Conservation (phyloP, 305 asterid genomes). For the Andrographis paniculata region DNA sequence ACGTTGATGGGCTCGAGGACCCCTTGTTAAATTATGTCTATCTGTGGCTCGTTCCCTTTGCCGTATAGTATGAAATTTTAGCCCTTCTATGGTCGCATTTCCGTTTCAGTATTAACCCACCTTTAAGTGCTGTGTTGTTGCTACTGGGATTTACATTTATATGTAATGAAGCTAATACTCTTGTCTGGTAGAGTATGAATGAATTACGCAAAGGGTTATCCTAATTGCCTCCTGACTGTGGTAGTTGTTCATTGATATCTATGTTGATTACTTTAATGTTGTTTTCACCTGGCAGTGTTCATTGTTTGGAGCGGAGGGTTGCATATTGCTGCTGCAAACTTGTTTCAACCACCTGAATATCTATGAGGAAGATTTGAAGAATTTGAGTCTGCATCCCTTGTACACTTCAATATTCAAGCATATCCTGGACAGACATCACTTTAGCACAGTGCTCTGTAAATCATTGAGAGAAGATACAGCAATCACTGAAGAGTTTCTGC, state of each 20-base stretch:
- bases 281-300: constrained; percentile 42
- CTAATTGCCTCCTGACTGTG: constrained; percentile 5
- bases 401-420: constrained; percentile 60
- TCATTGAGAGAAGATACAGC: constrained; percentile 49
- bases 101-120: background rate
- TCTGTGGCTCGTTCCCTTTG: too few species aligned
- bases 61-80: too few species aligned
- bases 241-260: constrained; percentile 1
- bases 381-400: constrained; percentile 47
- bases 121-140: background rate
- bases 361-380: constrained; percentile 53
- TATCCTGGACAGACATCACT: constrained; percentile 71
- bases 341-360: constrained; percentile 61
- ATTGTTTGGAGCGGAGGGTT: constrained; percentile 57
- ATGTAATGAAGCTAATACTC: background rate
- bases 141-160: background rate
- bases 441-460: constrained; percentile 63
- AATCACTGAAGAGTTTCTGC: constrained; percentile 61
- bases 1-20: too few species aligned
- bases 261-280: constrained; percentile 4
- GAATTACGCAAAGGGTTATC: constrained; percentile 5
- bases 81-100: too few species aligned
- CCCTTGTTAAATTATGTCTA: too few species aligned
- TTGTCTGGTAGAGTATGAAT: constrained; percentile 1
- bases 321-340: constrained; percentile 63